phyloP scores from a whole-genome alignment of 805 yeast genomes.

The Scheffersomyces coipomensis region DNA sequence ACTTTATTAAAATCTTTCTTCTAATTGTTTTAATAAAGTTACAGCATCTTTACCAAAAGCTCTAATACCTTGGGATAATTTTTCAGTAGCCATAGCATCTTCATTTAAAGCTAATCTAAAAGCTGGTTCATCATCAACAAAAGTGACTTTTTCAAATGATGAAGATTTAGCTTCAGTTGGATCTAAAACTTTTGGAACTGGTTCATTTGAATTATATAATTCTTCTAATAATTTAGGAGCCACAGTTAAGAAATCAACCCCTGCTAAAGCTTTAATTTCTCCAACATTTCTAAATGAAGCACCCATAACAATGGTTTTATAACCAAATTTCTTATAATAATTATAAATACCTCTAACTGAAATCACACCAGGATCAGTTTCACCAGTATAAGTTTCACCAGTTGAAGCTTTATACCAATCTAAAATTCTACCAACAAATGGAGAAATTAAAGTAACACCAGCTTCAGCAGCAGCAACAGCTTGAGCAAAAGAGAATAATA shows the following conservation, averaged over 20 bases:
- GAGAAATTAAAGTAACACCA: conserved; percentile 90
- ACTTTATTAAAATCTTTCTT: conserved; percentile 47
- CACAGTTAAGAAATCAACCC: conserved; percentile 94
- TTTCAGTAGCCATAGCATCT: conserved; percentile 98
- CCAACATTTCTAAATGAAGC: conserved; percentile 98
- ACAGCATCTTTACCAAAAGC: conserved; percentile 91
- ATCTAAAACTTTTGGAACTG: conserved; percentile 80
- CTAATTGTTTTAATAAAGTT: conserved; percentile 69
- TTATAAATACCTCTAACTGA: conserved; percentile 88
- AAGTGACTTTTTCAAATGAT: conserved; percentile 68
- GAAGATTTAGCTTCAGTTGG: conserved; percentile 57
- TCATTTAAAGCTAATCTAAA: conserved; percentile 92
- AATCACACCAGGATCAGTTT: conserved; percentile 92
- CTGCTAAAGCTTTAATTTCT: conserved; percentile 95
- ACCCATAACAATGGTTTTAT: conserved; percentile 99
- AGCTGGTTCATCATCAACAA: conserved; percentile 77
- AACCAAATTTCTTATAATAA: conserved; percentile 96
- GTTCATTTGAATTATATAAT: conserved; percentile 71
- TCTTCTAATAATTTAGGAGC: conserved; percentile 91
- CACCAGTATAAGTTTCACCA: conserved; percentile 80
- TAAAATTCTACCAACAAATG: conserved; percentile 97
- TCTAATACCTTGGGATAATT: conserved; percentile 97
- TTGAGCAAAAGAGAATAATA: conserved; percentile 91
- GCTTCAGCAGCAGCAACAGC: conserved; percentile 99
- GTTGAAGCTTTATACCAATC: conserved; percentile 97